Conservation (phyloP, 805 yeast genomes). For the Candida nemodendra region DNA sequence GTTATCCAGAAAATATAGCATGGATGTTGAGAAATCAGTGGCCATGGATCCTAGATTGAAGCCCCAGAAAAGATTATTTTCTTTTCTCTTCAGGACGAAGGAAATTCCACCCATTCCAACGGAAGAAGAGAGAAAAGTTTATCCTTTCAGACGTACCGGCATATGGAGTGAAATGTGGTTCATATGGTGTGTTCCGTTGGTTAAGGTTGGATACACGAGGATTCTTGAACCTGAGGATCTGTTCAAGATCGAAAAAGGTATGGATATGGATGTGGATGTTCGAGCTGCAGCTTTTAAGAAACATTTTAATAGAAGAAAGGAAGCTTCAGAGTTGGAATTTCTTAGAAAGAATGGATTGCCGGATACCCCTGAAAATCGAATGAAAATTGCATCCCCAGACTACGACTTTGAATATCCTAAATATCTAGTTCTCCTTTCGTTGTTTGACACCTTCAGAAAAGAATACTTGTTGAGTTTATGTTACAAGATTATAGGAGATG, state of each 20-base stretch:
- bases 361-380: slow-evolving; percentile 37
- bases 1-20: too few relatives aligned
- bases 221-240: slow-evolving; percentile 68
- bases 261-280: slow-evolving; percentile 40
- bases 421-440: slow-evolving; percentile 43
- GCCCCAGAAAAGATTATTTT: slow-evolving; percentile 37
- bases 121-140: slow-evolving; percentile 46
- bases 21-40: slow-evolving; percentile 6
- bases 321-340: slow-evolving; percentile 33
- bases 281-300: slow-evolving; percentile 35
- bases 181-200: slow-evolving; percentile 67
- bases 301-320: slow-evolving; percentile 33
- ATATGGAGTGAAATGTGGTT: slow-evolving; percentile 46
- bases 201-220: slow-evolving; percentile 68
- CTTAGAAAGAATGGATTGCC: slow-evolving; percentile 31
- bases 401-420: slow-evolving; percentile 41
- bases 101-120: slow-evolving; percentile 53
- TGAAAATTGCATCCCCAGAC: slow-evolving; percentile 34
- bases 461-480: slow-evolving; percentile 42
- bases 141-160: slow-evolving; percentile 43
- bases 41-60: slow-evolving; percentile 18
- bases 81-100: slow-evolving; percentile 31
- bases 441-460: slow-evolving; percentile 49
- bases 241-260: slow-evolving; percentile 41
- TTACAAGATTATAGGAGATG: slow-evolving; percentile 46